Evolutionary conservation across 345 rosid species (phyloP).

Genomic region (Eucalyptus erythrocorys): DNA sequence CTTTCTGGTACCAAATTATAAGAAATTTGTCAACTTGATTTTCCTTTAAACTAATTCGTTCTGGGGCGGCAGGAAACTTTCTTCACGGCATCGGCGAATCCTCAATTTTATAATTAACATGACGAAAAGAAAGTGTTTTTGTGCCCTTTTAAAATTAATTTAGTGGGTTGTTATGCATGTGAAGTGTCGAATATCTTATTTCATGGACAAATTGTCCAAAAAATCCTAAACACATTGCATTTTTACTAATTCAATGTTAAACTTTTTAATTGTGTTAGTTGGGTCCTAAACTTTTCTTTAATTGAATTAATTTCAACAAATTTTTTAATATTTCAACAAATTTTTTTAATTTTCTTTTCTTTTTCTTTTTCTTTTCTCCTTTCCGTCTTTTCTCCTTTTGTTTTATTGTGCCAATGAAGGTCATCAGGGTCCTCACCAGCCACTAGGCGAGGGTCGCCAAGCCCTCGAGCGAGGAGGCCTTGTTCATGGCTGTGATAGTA

Average conservation of each 20-base stretch:
- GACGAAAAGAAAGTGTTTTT: neutral
- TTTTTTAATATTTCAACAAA: neutral
- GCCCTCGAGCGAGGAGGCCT: neutral
- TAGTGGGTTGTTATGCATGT: neutral
- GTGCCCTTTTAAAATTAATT: neutral
- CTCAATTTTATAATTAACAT: neutral
- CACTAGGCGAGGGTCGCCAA: neutral
- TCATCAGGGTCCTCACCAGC: too few relatives aligned
- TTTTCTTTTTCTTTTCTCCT: too few relatives aligned
- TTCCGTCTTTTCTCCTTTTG: neutral
- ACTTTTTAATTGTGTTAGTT: neutral
- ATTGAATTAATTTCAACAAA: neutral
- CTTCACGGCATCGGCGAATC: neutral
- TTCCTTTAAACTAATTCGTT: neutral
- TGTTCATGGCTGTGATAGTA: accelerated
- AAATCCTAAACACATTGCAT: accelerated
- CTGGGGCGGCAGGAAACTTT: neutral
- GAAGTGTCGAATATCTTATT: neutral
- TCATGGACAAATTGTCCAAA: neutral
- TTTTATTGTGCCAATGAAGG: neutral
- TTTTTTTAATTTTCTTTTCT: neutral
- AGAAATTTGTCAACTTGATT: neutral
- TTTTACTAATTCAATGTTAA: neutral
- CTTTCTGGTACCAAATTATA: neutral
- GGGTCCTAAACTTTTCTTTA: too few relatives aligned